Evolutionary conservation across 805 yeast species (phyloP).

Genomic region (Hanseniaspora valbyensis): DNA sequence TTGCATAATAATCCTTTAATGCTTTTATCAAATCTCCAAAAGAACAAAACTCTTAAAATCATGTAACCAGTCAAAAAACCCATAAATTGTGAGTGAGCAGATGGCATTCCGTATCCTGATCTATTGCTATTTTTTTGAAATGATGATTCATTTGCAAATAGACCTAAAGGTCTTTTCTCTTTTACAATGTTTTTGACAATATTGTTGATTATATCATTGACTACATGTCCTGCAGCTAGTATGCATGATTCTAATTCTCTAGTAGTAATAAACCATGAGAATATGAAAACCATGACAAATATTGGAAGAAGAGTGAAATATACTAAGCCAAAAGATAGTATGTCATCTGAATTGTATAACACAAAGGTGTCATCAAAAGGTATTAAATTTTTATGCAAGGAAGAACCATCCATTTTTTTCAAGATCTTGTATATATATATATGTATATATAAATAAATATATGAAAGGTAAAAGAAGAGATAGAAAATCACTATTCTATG

Average conservation of each 20-base stretch:
- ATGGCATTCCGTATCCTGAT: conserved; percentile 87
- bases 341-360: conserved; percentile 58
- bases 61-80: conserved; percentile 63
- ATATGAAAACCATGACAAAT: conserved; percentile 60
- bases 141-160: conserved; percentile 24
- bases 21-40: conserved; percentile 29
- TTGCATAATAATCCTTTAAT: conserved; percentile 24
- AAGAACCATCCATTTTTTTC: neutral
- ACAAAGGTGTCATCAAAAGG: conserved; percentile 85
- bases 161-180: conserved; percentile 59
- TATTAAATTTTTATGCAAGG: conserved; percentile 23
- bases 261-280: conserved; percentile 71
- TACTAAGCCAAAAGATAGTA: conserved; percentile 50
- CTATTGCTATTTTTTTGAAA: conserved; percentile 34
- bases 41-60: conserved; percentile 34
- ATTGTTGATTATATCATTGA: conserved; percentile 63
- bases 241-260: conserved; percentile 79
- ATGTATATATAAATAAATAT: no score
- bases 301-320: conserved; percentile 74
- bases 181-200: conserved; percentile 50
- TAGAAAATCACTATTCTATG: no score
- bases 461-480: no score
- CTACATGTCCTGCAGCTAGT: conserved; percentile 75
- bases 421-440: no score
- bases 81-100: conserved; percentile 94